These are phyloP conservation scores for Piper longum DNA, from an alignment of 164 flowering plant genomes.

Conservation along the genomic window DNA sequence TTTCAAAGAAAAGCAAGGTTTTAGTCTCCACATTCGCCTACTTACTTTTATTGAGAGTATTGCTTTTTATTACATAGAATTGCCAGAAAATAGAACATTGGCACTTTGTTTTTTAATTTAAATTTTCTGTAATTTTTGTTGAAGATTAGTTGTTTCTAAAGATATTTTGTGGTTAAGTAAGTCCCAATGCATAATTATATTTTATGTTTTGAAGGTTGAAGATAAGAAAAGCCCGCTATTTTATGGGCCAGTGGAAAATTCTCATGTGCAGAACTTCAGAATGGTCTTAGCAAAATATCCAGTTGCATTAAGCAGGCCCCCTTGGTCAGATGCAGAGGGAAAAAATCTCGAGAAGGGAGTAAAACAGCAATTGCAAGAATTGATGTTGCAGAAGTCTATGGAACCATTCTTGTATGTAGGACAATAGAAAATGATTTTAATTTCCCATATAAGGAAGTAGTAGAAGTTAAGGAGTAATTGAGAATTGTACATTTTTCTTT, in stretches of 20 bases:
- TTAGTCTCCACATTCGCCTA: not conserved
- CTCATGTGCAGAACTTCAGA: slow-evolving; percentile 53
- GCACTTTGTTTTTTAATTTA: too few relatives aligned
- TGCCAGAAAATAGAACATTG: too few relatives aligned
- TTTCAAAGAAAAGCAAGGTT: slow-evolving; percentile 29
- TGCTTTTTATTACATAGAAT: too few relatives aligned
- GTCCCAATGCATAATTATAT: not conserved
- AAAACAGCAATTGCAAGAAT: slow-evolving; percentile 69
- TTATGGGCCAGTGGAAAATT: slow-evolving; percentile 67
- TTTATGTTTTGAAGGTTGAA: slow-evolving; percentile 26
- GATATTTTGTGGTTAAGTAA: too few relatives aligned
- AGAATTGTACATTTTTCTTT: too few relatives aligned
- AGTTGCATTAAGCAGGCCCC: slow-evolving; percentile 23
- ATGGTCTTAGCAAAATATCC: slow-evolving; percentile 42
- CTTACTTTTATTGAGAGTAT: not conserved
- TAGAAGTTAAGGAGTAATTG: too few relatives aligned
- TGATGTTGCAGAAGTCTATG: slow-evolving; percentile 38
- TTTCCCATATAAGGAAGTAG: too few relatives aligned
- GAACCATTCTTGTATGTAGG: slow-evolving; percentile 32
- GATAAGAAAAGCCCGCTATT: slow-evolving; percentile 29
- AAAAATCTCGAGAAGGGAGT: slow-evolving; percentile 66
- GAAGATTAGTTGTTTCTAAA: too few relatives aligned
- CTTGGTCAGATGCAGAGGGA: slow-evolving; percentile 55
- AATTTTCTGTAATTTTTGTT: too few relatives aligned
- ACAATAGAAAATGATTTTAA: too few relatives aligned